Base-by-base conservation (phyloP, 371 early-diverging fungal species). In the Mortierella sp. region DNA sequence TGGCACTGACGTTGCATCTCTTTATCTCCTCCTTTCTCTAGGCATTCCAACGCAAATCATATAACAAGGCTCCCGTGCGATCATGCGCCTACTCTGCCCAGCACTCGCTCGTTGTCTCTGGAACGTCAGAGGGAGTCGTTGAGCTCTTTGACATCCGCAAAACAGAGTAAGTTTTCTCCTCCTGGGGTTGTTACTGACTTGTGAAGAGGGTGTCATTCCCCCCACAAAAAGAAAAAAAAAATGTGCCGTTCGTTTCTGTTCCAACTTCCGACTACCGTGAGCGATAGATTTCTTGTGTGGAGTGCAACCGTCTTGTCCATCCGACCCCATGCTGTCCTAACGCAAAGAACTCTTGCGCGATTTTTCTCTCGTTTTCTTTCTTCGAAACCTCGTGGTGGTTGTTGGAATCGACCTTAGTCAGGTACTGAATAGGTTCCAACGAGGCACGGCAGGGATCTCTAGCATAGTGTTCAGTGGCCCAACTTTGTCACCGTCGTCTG, bases 111-210 rank as follows among this genome's bases (percentile, higher is more conserved):
- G 55, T 86, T 19, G 88, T 79, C 21, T 74, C 80, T 43, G 88
- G 88, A 69, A 86, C 88, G 0, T 75, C 83, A 21, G 83, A 88
- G 43, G 88, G 88, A 5, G 88, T 88, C 10, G 86, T 88, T 31
- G 88, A 88, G 59, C 43, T 86, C 8, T 88, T 82, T 75, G 88
- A 88, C 59, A 78, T 82, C 48, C 86, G 88, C 37, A 77, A 88
- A 43, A 43, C 74, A 51, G 79, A 78, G 88, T 88, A 82, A 64
- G 78, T 78, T 16, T 46, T 46, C 48, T 46, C 8, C 48, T 46
- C 13, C 13, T 46, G 8, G 8, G 48, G 1, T 46, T 46, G 48
- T 46, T 46, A 46, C 11, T 46, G 48, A 13, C 48, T 46, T 46
- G 3, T 46, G 5, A 11, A 13, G 43, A 6, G 43, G 6, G 6